phyloP scores from a whole-genome alignment of 164 flowering plant species.

The Santalum album region DNA sequence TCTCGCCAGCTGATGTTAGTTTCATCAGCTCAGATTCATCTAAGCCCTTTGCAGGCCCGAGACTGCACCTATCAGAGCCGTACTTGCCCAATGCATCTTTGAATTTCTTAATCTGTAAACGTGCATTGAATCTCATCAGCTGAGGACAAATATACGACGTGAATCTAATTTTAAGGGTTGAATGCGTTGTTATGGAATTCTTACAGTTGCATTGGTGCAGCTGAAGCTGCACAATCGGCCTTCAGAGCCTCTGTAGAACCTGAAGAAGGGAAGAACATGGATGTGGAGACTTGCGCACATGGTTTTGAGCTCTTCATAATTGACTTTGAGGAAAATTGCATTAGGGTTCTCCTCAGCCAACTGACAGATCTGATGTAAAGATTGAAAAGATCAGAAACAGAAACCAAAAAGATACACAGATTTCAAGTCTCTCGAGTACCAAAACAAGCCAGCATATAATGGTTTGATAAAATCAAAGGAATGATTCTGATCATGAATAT shows the following conservation, averaged over 20 bases:
- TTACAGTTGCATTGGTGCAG: conserved; percentile 76
- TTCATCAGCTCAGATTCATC: conserved; percentile 53
- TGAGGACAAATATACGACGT: too few species aligned
- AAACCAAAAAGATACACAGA: neutral
- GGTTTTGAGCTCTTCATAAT: conserved; percentile 49
- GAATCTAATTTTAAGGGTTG: too few species aligned
- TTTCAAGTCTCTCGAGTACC: too few species aligned
- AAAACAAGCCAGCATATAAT: too few species aligned
- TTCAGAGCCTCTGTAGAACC: conserved; percentile 59
- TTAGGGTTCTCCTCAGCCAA: conserved; percentile 54
- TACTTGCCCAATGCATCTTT: conserved; percentile 72
- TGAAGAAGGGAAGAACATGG: conserved; percentile 72
- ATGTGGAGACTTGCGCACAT: conserved; percentile 55
- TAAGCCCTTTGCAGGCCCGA: conserved; percentile 71
- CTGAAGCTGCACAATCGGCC: conserved; percentile 72
- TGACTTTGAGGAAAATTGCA: conserved; percentile 54
- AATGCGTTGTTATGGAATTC: too few species aligned
- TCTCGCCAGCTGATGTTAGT: conserved; percentile 36
- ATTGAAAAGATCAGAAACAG: neutral
- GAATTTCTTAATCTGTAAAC: conserved; percentile 65
- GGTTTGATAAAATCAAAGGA: too few species aligned
- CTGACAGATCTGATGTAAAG: conserved; percentile 57
- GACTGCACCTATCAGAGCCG: conserved; percentile 36
- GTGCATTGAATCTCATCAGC: neutral
- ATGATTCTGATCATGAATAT: neutral